These are phyloP conservation scores for Trematosphaeria pertusa DNA, from an alignment of 2,329 filamentous ascomycete species.

Conservation along the genomic window DNA sequence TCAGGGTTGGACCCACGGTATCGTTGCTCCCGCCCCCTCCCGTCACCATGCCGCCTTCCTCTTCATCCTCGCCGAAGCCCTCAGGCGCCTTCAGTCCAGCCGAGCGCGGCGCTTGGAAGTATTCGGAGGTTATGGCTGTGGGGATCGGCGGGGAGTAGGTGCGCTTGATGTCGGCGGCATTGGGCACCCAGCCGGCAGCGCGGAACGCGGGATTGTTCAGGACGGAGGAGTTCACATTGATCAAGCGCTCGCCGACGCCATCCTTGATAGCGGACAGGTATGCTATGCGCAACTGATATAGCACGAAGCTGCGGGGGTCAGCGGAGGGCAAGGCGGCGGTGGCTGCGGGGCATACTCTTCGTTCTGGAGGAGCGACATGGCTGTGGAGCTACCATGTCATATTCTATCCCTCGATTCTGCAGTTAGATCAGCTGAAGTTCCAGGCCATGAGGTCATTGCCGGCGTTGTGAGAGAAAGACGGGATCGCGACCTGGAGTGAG, in stretches of 20 bases:
- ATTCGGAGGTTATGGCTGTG: slow-evolving; percentile 81
- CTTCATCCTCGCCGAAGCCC: slow-evolving; percentile 73
- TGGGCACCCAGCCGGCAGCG: slow-evolving; percentile 79
- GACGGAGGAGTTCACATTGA: slow-evolving; percentile 80
- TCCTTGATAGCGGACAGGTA: slow-evolving; percentile 83
- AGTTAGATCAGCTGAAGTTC: slow-evolving; percentile 42
- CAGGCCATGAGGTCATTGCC: neutral
- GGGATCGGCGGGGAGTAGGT: slow-evolving; percentile 88
- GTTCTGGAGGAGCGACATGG: slow-evolving; percentile 54
- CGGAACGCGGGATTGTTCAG: slow-evolving; percentile 84
- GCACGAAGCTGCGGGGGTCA: slow-evolving; percentile 68
- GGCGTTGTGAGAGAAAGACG: slow-evolving; percentile 2
- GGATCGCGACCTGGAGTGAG: slow-evolving; percentile 13
- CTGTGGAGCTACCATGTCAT: slow-evolving; percentile 22
- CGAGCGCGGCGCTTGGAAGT: slow-evolving; percentile 75
- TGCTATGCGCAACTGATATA: slow-evolving; percentile 80
- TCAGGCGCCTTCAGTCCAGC: slow-evolving; percentile 59
- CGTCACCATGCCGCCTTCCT: slow-evolving; percentile 73
- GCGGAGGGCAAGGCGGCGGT: slow-evolving; percentile 14
- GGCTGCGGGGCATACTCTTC: slow-evolving; percentile 48
- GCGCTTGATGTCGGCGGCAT: slow-evolving; percentile 77
- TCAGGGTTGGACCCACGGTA: slow-evolving; percentile 69
- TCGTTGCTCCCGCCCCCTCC: slow-evolving; percentile 69
- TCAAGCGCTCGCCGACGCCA: slow-evolving; percentile 82
- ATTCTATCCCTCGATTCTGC: slow-evolving; percentile 13